Evolutionary conservation across 164 flowering plant species (phyloP).

Genomic region (Warburgia ugandensis): DNA sequence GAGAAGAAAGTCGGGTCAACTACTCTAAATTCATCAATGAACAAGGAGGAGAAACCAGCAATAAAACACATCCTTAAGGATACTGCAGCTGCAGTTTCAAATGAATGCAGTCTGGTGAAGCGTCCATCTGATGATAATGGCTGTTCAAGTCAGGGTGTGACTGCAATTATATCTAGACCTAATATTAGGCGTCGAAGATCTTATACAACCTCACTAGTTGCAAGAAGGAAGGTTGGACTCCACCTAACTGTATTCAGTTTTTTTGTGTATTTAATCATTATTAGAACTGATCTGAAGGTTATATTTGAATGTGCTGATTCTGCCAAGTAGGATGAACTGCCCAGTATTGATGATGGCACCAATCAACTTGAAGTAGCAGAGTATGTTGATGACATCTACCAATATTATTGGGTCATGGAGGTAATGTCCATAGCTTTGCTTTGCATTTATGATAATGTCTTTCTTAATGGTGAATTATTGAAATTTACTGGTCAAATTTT

Average conservation of each 20-base stretch:
- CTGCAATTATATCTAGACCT: conserved; percentile 22
- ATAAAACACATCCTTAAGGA: conserved; percentile 16
- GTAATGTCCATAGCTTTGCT: conserved; percentile 23
- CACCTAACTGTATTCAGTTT: background rate
- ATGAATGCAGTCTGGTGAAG: conserved; percentile 21
- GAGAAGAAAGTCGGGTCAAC: conserved; percentile 20
- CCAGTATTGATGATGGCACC: conserved; percentile 52
- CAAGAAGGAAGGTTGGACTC: conserved; percentile 49
- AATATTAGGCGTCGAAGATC: conserved; percentile 58
- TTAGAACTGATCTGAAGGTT: too few relatives aligned
- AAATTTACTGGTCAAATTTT: background rate
- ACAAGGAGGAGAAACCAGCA: conserved; percentile 9
- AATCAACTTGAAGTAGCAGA: conserved; percentile 86
- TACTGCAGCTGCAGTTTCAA: conserved; percentile 10
- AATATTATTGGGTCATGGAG: conserved; percentile 83
- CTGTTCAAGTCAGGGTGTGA: conserved; percentile 8
- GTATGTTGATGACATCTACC: conserved; percentile 84
- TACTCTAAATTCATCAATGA: conserved; percentile 26
- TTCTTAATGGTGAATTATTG: background rate
- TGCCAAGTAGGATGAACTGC: conserved; percentile 34
- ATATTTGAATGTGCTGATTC: conserved; percentile 21
- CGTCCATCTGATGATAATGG: conserved; percentile 18
- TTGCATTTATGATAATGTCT: background rate
- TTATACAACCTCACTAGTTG: conserved; percentile 52
- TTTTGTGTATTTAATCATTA: too few relatives aligned